Evolutionary conservation across 2,329 filamentous ascomycete species (phyloP).

Genomic region (Alternaria novae-zelandiae): DNA sequence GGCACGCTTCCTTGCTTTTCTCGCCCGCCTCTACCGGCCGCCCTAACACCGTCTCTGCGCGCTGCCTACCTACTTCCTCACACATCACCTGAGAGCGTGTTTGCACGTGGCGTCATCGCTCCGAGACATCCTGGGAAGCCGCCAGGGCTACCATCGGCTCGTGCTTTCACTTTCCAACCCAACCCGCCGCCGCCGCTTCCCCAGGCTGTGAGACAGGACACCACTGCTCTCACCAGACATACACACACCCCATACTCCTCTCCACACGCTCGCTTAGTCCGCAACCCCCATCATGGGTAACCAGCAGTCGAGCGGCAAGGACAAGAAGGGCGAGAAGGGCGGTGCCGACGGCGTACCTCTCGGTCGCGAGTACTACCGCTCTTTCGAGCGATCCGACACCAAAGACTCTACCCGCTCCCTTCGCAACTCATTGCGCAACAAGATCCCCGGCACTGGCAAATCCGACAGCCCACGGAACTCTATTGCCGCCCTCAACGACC

Average conservation of each 20-base stretch:
- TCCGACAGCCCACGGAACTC: conserved; percentile 84
- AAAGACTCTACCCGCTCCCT: conserved; percentile 90
- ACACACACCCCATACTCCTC: conserved; percentile 9
- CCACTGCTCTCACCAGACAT: conserved; percentile 9
- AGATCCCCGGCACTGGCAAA: conserved; percentile 77
- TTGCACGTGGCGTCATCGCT: conserved; percentile 26
- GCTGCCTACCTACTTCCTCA: conserved; percentile 14
- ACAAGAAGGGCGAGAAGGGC: conserved; percentile 53
- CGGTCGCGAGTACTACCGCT: conserved; percentile 77
- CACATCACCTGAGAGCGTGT: conserved; percentile 11
- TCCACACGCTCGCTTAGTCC: conserved; percentile 14
- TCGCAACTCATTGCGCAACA: conserved; percentile 79
- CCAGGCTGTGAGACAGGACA: background rate
- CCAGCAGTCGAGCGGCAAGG: conserved; percentile 69
- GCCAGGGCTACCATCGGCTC: conserved; percentile 19
- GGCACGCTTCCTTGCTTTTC: conserved; percentile 53
- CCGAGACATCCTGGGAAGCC: conserved; percentile 19
- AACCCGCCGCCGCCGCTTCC: conserved; percentile 24
- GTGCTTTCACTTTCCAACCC: conserved; percentile 19
- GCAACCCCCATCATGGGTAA: conserved; percentile 71
- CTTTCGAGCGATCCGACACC: conserved; percentile 90
- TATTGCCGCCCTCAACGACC: conserved; percentile 59
- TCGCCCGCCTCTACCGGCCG: conserved; percentile 54
- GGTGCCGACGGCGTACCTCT: conserved; percentile 64
- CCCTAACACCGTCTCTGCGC: conserved; percentile 45